A percentile compares a stretch with the other conserved stretches of the same genome.
Conservation (phyloP, 2,329 filamentous ascomycete genomes). For the Acrocalymma vagum region DNA sequence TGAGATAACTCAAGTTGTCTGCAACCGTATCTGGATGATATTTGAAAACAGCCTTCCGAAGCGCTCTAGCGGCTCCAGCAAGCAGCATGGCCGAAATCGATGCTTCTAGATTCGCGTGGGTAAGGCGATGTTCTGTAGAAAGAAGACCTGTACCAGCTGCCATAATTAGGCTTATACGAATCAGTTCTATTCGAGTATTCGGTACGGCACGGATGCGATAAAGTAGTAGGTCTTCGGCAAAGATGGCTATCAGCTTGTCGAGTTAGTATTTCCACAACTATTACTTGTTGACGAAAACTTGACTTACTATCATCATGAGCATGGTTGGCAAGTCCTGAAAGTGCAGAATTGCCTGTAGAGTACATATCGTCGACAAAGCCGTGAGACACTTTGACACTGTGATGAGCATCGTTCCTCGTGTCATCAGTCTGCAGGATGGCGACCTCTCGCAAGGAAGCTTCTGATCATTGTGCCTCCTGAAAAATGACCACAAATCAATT, state of each 20-base stretch:
- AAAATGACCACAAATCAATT: conserved; percentile 5
- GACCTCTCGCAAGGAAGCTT: background rate
- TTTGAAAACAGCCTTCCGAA: conserved; percentile 15
- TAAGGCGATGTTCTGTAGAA: conserved; percentile 36
- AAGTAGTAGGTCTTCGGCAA: conserved; percentile 22
- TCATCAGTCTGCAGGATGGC: background rate
- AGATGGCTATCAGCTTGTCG: conserved; percentile 23
- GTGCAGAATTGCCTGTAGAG: conserved; percentile 39
- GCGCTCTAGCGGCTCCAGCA: conserved; percentile 24
- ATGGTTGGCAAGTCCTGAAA: conserved; percentile 39
- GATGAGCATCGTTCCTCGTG: conserved; percentile 9
- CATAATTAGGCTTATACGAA: conserved; percentile 20
- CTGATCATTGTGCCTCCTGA: conserved; percentile 1
- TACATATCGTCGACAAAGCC: conserved; percentile 31
- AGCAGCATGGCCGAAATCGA: conserved; percentile 31
- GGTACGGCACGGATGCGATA: conserved; percentile 10
- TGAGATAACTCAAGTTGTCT: conserved; percentile 2
- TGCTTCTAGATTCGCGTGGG: conserved; percentile 25
- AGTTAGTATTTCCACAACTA: conserved; percentile 1
- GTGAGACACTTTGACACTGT: conserved; percentile 13
- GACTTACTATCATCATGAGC: conserved; percentile 39
- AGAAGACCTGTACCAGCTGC: conserved; percentile 27
- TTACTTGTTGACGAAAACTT: background rate
- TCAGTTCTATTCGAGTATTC: conserved; percentile 16
- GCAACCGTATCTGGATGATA: conserved; percentile 10